These are phyloP conservation scores for Grosmannia clavigera DNA, from an alignment of 2,329 filamentous ascomycete species.

Conservation along the genomic window DNA sequence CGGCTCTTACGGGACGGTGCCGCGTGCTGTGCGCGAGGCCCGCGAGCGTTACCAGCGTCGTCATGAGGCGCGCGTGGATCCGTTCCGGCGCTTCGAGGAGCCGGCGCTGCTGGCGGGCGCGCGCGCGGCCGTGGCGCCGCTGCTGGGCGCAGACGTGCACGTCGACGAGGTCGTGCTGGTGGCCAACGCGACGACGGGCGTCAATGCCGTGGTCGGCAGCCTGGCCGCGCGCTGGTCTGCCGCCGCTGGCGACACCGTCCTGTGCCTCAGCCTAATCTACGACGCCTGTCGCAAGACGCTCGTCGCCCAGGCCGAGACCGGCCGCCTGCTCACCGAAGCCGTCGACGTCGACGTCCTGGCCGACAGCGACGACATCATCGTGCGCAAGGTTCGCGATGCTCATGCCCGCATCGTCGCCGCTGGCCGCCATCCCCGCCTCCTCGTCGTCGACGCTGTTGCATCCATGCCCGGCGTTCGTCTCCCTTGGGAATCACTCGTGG, in stretches of 20 bases:
- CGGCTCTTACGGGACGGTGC: constrained; percentile 58
- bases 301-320: constrained; percentile 44
- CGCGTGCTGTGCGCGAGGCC: constrained; percentile 37
- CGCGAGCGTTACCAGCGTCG: constrained; percentile 41
- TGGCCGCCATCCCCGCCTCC: constrained; percentile 46
- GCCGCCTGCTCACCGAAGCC: constrained; percentile 22
- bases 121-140: constrained; percentile 43
- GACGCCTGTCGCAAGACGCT: constrained; percentile 54
- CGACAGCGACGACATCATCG: constrained; percentile 46
- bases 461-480: constrained; percentile 56
- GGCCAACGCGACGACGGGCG: constrained; percentile 56
- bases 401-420: constrained; percentile 33
- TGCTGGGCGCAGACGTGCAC: constrained; percentile 36
- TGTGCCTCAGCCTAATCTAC: constrained; percentile 58
- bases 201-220: constrained; percentile 57
- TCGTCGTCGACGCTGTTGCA: constrained; percentile 59
- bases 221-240: constrained; percentile 22
- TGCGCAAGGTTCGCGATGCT: constrained; percentile 37
- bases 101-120: constrained; percentile 41
- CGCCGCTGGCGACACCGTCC: constrained; percentile 45
- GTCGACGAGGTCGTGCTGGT: constrained; percentile 52
- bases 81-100: constrained; percentile 50
- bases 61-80: constrained; percentile 49
- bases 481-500: constrained; percentile 52
- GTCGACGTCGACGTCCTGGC: constrained; percentile 48